Evolutionary conservation across 2,329 filamentous ascomycete species (phyloP), one percentile per base, ranked within the genome.

Genomic region (Trichoderma sp.): DNA sequence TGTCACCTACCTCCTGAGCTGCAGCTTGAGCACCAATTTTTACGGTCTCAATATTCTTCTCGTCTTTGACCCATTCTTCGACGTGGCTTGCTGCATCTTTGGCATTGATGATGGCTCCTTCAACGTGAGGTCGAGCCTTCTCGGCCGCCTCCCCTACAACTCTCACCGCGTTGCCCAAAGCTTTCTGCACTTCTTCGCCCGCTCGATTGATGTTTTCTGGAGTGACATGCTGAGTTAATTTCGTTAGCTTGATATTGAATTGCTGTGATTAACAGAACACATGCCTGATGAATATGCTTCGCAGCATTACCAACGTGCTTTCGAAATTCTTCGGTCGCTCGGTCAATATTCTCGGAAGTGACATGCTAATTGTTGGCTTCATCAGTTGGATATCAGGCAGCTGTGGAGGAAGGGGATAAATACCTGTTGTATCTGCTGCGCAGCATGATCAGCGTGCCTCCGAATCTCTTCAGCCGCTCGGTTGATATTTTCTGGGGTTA

Each of bases 401-500:
- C 29, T 49, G 8, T 10, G 29, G 29, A 33, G 3, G 2, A 40
- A 27, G 2, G 29, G 8, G 21, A 37, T 10, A n/a, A 14, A 7
- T 29, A 60, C 66, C 66, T 68, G 58, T 8, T 58, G 21, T 16
- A 56, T 24, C n/a, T 68, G 57, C 7, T 62, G 33, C 13, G 52
- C 58, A 13, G 66, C 66, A 14, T 62, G 31, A 4, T 24, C 49
- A 13, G 47, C 19, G 0, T 55, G 40, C 8, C 29, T 31, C 24
- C 33, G 24, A 63, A 61, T 21, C 4, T 29, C 52, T 21, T 63
- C 33, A 31, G 43, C 21, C 4, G 53, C 68, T 8, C 43, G 37
- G 40, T 40, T 62, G 43, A 69, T 53, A n/a, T 69, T 69, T 53
- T 69, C 68, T 0, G 60, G 29, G 2, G 29, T 59, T 29, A 69